Percentiles rank a stretch among this genome's conserved stretches.
Evolutionary conservation across 2,329 filamentous ascomycete species (phyloP).

Genomic region (Botrytis byssoidea): DNA sequence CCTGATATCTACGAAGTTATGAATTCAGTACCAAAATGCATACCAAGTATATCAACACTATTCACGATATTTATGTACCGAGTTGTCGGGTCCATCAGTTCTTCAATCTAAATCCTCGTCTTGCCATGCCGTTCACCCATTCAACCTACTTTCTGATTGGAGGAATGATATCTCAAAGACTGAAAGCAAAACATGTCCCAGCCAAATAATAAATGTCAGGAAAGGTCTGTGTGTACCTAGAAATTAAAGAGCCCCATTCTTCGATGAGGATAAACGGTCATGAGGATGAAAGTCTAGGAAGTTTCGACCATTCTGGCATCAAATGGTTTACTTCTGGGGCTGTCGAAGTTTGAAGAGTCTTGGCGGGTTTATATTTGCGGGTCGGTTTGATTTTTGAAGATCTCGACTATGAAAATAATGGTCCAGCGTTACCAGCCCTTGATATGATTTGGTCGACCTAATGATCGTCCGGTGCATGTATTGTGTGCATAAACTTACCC

Average conservation of each 20-base stretch:
- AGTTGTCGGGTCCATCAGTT: not conserved
- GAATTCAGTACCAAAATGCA: not conserved
- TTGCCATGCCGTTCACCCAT: not conserved
- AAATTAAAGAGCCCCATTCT: not conserved
- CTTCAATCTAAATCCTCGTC: constrained; percentile 5
- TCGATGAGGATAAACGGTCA: constrained; percentile 4
- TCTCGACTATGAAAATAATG: not conserved
- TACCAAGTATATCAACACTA: not conserved
- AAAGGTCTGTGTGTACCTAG: not conserved
- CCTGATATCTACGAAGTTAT: not conserved
- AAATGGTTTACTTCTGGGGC: constrained; percentile 7
- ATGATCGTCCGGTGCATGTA: constrained; percentile 6
- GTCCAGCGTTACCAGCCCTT: too few relatives aligned
- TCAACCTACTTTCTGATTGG: not conserved
- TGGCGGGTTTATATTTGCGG: not conserved
- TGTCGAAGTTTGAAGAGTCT: not conserved
- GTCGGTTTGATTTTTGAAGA: not conserved
- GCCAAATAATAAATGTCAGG: not conserved
- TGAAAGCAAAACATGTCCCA: not conserved
- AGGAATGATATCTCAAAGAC: not conserved
- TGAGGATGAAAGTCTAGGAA: not conserved
- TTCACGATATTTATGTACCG: constrained; percentile 4
- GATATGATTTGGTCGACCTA: not conserved
- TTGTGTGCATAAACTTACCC: constrained; percentile 8
- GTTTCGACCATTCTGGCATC: constrained; percentile 1